These are phyloP conservation scores for Astraeus odoratus DNA, from an alignment of 768 basidiomycete genomes.

Conservation along the genomic window DNA sequence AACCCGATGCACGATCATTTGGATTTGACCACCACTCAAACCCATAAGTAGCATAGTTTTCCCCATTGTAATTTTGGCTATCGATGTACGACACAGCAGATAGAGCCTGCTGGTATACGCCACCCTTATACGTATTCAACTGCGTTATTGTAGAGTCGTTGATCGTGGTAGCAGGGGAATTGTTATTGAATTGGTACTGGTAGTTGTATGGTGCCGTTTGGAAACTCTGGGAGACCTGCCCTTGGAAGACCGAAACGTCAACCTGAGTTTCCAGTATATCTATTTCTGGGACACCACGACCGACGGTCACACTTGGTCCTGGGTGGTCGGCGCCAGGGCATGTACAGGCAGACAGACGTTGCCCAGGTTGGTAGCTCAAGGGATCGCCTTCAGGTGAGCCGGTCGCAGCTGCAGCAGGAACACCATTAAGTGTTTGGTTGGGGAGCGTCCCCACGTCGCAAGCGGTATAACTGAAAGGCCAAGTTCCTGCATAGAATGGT, in stretches of 20 bases:
- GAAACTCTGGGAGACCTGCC: slow-evolving; percentile 72
- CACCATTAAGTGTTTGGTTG: slow-evolving; percentile 65
- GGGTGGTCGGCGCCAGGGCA: slow-evolving; percentile 85
- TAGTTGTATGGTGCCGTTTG: slow-evolving; percentile 79
- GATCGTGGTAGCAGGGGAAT: slow-evolving; percentile 45
- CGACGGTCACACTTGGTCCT: slow-evolving; percentile 57
- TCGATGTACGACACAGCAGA: slow-evolving; percentile 57
- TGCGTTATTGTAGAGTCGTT: slow-evolving; percentile 43
- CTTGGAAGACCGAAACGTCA: slow-evolving; percentile 42
- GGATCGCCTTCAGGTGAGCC: slow-evolving; percentile 42
- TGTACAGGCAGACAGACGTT: slow-evolving; percentile 82
- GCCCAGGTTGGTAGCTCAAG: slow-evolving; percentile 80
- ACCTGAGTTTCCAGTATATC: slow-evolving; percentile 86
- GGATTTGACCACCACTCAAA: slow-evolving; percentile 80
- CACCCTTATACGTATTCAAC: slow-evolving; percentile 67
- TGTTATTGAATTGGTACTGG: slow-evolving; percentile 54
- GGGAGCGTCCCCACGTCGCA: slow-evolving; percentile 87
- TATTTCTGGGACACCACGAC: slow-evolving; percentile 86
- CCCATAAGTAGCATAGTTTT: slow-evolving; percentile 55
- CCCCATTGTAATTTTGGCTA: slow-evolving; percentile 47
- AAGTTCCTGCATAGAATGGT: slow-evolving; percentile 31
- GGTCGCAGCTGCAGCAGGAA: slow-evolving; percentile 52
- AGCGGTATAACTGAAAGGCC: slow-evolving; percentile 79
- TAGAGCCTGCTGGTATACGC: slow-evolving; percentile 65
- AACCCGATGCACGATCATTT: slow-evolving; percentile 56